A percentile compares a stretch with the other conserved stretches of the same genome.
These are phyloP conservation scores for Pterocarpus santalinus DNA, from an alignment of 306 rosid species.

Conservation along the genomic window DNA sequence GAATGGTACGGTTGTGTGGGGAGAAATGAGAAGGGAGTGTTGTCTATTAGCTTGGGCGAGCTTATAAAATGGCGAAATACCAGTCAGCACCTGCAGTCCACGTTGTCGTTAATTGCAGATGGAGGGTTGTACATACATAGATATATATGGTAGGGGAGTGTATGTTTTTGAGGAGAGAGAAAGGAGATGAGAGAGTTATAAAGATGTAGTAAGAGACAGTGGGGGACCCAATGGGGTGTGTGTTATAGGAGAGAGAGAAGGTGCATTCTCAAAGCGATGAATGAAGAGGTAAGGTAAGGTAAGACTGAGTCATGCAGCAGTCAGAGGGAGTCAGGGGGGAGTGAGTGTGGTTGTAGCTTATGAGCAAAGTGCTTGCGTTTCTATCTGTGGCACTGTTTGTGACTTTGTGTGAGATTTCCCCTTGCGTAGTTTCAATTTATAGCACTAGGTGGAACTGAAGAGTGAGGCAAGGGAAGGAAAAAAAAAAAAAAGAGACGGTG, in stretches of 20 bases:
- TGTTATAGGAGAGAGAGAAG: constrained; percentile 20
- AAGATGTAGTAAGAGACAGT: background rate
- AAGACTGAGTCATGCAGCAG: constrained; percentile 45
- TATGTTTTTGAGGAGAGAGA: constrained; percentile 46
- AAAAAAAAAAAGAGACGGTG: background rate
- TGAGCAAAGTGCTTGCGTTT: constrained; percentile 37
- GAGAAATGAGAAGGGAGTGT: constrained; percentile 47
- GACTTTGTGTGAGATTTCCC: background rate
- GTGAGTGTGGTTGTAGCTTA: constrained; percentile 52
- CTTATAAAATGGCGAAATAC: constrained; percentile 70
- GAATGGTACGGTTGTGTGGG: constrained; percentile 43
- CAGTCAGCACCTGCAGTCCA: constrained; percentile 90
- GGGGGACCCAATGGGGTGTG: constrained; percentile 41
- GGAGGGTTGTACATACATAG: constrained; percentile 45
- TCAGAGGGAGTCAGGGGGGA: constrained; percentile 39
- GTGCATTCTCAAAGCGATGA: constrained; percentile 1
- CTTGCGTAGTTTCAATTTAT: constrained; percentile 48
- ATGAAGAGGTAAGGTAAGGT: background rate
- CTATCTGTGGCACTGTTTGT: constrained; percentile 33
- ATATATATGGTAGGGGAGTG: background rate
- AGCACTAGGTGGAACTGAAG: background rate
- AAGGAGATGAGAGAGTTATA: constrained; percentile 14
- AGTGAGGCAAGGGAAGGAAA: too few relatives aligned
- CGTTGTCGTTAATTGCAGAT: constrained; percentile 77
- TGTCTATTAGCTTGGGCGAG: constrained; percentile 69